Conservation (phyloP, 2,329 filamentous ascomycete genomes). For the Pseudogymnoascus destructans region DNA sequence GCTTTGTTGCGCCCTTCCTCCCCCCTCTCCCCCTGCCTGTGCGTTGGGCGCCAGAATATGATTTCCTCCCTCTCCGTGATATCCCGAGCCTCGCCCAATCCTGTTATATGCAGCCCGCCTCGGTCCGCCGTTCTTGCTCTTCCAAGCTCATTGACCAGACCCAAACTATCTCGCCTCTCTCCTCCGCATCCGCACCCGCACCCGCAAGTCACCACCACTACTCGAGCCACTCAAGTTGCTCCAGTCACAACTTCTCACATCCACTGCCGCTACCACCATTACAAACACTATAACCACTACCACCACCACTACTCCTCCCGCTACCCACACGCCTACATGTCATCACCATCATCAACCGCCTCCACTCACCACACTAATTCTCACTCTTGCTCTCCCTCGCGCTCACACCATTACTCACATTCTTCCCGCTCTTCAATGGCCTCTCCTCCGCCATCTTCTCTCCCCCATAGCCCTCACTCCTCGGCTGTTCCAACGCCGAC, state of each 20-base stretch:
- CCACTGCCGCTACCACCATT: not conserved
- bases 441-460: conserved; percentile 6
- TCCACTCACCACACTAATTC: conserved; percentile 15
- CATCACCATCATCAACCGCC: conserved; percentile 1
- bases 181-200: conserved; percentile 1
- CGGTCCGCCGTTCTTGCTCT: not conserved
- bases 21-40: not conserved
- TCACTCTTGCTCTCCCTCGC: conserved; percentile 21
- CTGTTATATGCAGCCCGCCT: not conserved
- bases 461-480: not conserved
- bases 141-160: conserved; percentile 8
- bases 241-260: not conserved
- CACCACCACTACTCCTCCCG: not conserved
- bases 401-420: conserved; percentile 19
- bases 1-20: not conserved
- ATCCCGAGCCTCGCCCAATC: conserved; percentile 2
- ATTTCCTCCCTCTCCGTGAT: conserved; percentile 1
- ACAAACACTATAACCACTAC: not conserved
- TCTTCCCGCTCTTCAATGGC: conserved; percentile 21
- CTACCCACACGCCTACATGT: not conserved
- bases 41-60: not conserved
- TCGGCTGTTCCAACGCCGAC: conserved; percentile 9
- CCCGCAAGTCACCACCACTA: not conserved
- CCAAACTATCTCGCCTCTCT: not conserved
- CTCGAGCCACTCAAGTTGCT: not conserved